These are phyloP conservation scores for Polygonum maritimum DNA, from an alignment of 148 eudicot species.

Conservation along the genomic window DNA sequence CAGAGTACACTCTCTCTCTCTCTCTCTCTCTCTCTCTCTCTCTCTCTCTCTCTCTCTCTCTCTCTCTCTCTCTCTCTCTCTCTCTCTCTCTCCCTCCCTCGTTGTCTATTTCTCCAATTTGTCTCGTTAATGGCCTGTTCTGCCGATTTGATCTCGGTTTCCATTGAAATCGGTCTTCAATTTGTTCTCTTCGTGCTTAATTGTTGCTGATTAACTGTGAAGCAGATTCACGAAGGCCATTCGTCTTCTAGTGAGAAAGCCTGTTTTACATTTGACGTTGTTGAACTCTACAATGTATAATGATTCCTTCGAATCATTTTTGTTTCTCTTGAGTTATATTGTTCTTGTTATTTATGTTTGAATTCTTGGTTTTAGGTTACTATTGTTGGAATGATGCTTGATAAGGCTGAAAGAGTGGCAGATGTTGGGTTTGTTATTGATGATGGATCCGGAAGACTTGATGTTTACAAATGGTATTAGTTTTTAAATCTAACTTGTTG, in stretches of 20 bases:
- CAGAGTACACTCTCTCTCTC: constrained; percentile 24
- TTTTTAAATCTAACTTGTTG: not conserved
- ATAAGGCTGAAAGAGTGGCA: constrained; percentile 64
- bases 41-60: too few relatives aligned
- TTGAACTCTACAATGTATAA: constrained; percentile 61
- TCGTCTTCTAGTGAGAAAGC: constrained; percentile 37
- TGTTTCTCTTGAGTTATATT: not conserved
- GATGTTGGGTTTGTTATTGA: constrained; percentile 65
- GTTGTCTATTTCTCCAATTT: not conserved
- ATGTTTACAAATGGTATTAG: constrained; percentile 66
- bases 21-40: too few relatives aligned
- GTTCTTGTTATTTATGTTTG: not conserved
- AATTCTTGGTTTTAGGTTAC: constrained; percentile 48
- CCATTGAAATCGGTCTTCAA: not conserved
- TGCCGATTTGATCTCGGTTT: not conserved
- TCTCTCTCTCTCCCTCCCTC: not conserved
- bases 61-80: too few relatives aligned
- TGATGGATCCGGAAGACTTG: constrained; percentile 83
- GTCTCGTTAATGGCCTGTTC: not conserved
- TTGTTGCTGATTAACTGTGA: constrained; percentile 65
- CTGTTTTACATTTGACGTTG: constrained; percentile 51
- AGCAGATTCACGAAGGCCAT: constrained; percentile 63
- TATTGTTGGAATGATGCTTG: constrained; percentile 59
- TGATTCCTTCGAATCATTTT: not conserved
- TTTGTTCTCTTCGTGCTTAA: not conserved